Evolutionary conservation across 148 eudicot species (phyloP), one percentile per base, ranked within the genome.

Genomic region (Tetragonia tetragonoides): DNA sequence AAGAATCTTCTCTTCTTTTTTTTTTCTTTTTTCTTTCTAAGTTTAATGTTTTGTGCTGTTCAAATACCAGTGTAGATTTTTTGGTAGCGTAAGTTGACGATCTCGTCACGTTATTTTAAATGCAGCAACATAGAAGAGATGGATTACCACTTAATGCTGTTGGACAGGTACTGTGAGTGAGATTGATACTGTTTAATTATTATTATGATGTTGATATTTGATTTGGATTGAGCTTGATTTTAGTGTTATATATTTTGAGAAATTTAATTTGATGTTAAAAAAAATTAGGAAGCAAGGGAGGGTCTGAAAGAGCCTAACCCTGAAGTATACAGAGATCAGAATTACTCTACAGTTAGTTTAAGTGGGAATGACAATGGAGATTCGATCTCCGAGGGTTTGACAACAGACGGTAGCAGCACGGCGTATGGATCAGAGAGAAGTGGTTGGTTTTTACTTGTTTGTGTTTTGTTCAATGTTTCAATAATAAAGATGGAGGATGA

Each of bases 91-190:
- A 49, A 67, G 12, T 62, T 75, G 56, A 51, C 78, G 24, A 61
- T 42, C 68, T 70, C 10, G n/a, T 51, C 49, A 44, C 15, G 20
- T 75, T 21, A 59, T 76, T 62, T 64, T 39, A 63, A 78, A 79
- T 87, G 71, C 92, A 95, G 97, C 89, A 89, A 76, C 74, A 80
- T 72, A 88, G 91, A 81, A 81, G 83, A 56, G 93, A 93, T 77
- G 74, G 79, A 65, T 82, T 86, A 62, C 85, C 69, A 34, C 89
- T 91, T 46, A 81, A 72, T 68, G 86, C 89, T 37, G 77, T 90
- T 46, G 75, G 83, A 80, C 86, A 90, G 98, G 98, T 95, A 89
- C 41, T 60, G 62, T 18, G 46, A 63, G 34, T 47, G 66, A 15
- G 21, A 39, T 56, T 61, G 21, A 28, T 73, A 6, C 44, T 65